These are phyloP conservation scores for Brassica incana DNA, from an alignment of 345 rosid genomes.

Conservation along the genomic window DNA sequence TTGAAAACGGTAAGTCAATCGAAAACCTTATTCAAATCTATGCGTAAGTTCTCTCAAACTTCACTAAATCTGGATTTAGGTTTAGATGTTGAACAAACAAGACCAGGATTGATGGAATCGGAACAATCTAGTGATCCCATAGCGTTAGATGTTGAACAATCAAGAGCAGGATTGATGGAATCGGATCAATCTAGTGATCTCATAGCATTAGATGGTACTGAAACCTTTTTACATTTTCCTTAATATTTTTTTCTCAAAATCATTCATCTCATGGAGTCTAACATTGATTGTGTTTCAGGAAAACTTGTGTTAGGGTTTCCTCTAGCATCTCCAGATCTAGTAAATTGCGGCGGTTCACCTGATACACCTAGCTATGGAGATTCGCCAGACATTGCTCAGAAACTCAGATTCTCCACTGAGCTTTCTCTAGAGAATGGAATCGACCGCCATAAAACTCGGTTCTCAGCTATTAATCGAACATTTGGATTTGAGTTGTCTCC, in stretches of 20 bases:
- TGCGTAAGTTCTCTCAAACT: background rate
- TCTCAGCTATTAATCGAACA: conserved; percentile 63
- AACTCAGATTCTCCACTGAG: conserved; percentile 48
- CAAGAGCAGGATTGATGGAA: conserved; percentile 22
- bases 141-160: conserved; percentile 24
- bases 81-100: conserved; percentile 31
- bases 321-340: conserved; percentile 71
- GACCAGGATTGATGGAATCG: conserved; percentile 7
- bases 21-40: background rate
- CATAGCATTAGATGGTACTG: conserved; percentile 28
- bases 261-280: background rate
- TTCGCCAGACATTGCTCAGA: conserved; percentile 50
- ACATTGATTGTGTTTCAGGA: conserved; percentile 44
- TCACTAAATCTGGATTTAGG: conserved; percentile 8
- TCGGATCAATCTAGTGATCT: conserved; percentile 18
- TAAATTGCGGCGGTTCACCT: conserved; percentile 70
- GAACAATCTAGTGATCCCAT: conserved; percentile 23
- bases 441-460: conserved; percentile 46
- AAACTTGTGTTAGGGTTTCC: conserved; percentile 69
- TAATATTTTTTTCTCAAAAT: background rate
- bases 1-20: conserved; percentile 36
- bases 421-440: conserved; percentile 83
- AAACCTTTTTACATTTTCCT: background rate
- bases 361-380: conserved; percentile 48
- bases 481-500: conserved; percentile 61